These are phyloP conservation scores for Suillus placidus DNA, from an alignment of 768 basidiomycete species.

Conservation along the genomic window DNA sequence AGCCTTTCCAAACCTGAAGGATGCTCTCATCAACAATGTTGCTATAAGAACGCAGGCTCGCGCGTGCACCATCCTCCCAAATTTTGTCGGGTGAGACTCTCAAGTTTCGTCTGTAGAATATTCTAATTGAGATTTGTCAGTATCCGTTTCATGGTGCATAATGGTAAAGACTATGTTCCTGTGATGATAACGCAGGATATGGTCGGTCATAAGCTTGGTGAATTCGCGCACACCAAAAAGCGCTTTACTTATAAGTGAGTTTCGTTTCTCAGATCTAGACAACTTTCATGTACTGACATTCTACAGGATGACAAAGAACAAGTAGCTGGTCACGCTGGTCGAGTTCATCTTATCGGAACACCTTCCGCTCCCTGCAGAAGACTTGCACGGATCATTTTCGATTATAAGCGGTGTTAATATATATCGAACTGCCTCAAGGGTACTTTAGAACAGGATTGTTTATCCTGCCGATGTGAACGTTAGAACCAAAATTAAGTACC, in stretches of 20 bases:
- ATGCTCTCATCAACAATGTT: slow-evolving; percentile 78
- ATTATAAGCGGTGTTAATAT: not conserved
- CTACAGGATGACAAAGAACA: slow-evolving; percentile 46
- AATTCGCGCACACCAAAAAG: slow-evolving; percentile 91
- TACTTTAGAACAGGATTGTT: not conserved
- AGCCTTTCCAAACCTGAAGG: slow-evolving; percentile 84
- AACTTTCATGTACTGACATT: slow-evolving; percentile 14
- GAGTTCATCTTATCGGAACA: not conserved
- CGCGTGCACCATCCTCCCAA: slow-evolving; percentile 91
- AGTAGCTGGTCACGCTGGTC: slow-evolving; percentile 25
- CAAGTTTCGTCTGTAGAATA: not conserved
- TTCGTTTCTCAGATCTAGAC: not conserved
- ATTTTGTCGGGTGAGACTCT: slow-evolving; percentile 84
- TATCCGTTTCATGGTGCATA: slow-evolving; percentile 89
- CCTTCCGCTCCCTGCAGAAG: not conserved
- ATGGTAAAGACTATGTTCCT: slow-evolving; percentile 88
- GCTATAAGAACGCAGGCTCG: slow-evolving; percentile 88
- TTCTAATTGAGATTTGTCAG: slow-evolving; percentile 40
- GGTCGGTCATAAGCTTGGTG: slow-evolving; percentile 98
- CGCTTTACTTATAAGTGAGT: slow-evolving; percentile 84
- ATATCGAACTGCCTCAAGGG: not conserved
- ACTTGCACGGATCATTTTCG: not conserved
- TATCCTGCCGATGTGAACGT: slow-evolving; percentile 8
- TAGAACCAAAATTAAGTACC: slow-evolving; percentile 1
- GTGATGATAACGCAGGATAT: slow-evolving; percentile 92